A percentile compares a stretch with the other conserved stretches of the same genome.
Evolutionary conservation across 2,329 filamentous ascomycete species (phyloP).

Genomic region (Diplodia mutila): DNA sequence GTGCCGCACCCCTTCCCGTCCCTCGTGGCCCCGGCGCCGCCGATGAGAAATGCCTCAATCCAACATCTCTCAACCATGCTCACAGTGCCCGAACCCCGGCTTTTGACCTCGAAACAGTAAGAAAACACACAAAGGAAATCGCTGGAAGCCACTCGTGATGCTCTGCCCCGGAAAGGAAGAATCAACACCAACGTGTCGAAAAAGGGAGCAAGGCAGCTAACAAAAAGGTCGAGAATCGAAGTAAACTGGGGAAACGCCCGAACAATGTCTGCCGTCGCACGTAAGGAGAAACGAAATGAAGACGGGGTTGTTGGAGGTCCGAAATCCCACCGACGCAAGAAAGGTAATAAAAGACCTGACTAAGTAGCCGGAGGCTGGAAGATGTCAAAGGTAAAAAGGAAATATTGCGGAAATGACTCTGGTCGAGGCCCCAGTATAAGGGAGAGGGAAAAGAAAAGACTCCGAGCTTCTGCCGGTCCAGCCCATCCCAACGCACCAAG

Average conservation of each 20-base stretch:
- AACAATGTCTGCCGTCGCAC: conserved; percentile 22
- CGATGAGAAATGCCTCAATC: background rate
- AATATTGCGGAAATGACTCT: conserved; percentile 22
- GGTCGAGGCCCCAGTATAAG: conserved; percentile 6
- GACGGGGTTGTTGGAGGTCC: conserved; percentile 2
- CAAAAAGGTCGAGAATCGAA: conserved; percentile 9
- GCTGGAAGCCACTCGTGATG: conserved; percentile 22
- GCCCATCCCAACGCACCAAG: background rate
- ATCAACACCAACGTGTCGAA: background rate
- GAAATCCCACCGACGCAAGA: conserved; percentile 8
- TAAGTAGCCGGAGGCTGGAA: conserved; percentile 9
- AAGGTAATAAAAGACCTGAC: conserved; percentile 14
- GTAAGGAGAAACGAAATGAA: conserved; percentile 23
- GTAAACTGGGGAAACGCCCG: conserved; percentile 12
- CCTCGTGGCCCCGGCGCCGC: background rate
- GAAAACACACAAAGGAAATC: conserved; percentile 14
- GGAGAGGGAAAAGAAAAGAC: conserved; percentile 2
- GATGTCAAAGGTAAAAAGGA: conserved; percentile 1
- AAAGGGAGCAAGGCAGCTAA: conserved; percentile 14
- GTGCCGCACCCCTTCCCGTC: background rate
- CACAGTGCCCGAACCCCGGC: background rate
- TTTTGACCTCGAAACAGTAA: background rate
- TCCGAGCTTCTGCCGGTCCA: conserved; percentile 1
- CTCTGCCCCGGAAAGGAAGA: background rate
- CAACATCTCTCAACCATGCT: background rate